phyloP scores from a whole-genome alignment of 805 yeast genomes.

The Spencermartinsiella europaea region DNA sequence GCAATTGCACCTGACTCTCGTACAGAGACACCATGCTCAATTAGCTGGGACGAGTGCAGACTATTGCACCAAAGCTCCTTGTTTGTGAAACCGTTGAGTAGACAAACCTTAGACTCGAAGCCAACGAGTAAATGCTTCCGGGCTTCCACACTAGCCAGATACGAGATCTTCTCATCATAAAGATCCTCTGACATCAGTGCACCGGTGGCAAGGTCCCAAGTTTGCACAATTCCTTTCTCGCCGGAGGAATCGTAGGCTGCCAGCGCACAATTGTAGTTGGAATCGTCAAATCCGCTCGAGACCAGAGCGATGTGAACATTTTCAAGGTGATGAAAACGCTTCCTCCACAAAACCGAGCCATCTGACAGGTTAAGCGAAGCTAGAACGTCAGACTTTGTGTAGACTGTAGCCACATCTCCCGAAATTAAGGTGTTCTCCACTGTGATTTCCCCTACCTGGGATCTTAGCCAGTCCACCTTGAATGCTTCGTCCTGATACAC shows the following conservation, averaged over 20 bases:
- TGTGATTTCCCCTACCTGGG: slow-evolving; percentile 22
- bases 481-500: slow-evolving; percentile 33
- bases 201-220: slow-evolving; percentile 4
- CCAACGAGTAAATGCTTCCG: neutral
- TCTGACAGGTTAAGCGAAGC: slow-evolving; percentile 20
- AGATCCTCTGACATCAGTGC: neutral
- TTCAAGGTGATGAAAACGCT: slow-evolving; percentile 6
- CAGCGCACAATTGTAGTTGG: neutral
- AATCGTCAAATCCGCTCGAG: neutral
- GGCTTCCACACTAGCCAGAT: neutral
- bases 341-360: slow-evolving; percentile 31
- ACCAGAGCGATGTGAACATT: neutral
- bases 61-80: neutral
- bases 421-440: slow-evolving; percentile 10
- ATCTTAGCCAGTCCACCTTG: slow-evolving; percentile 30
- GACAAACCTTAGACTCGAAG: neutral
- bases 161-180: neutral
- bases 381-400: slow-evolving; percentile 22
- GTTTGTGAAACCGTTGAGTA: neutral
- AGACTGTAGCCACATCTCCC: slow-evolving; percentile 13
- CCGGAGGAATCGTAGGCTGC: neutral
- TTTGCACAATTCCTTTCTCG: neutral
- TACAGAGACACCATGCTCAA: neutral
- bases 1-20: neutral
- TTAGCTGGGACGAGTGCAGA: neutral